Conservation (phyloP, 2,329 filamentous ascomycete species). For the Daldinia eschscholtzii region DNA sequence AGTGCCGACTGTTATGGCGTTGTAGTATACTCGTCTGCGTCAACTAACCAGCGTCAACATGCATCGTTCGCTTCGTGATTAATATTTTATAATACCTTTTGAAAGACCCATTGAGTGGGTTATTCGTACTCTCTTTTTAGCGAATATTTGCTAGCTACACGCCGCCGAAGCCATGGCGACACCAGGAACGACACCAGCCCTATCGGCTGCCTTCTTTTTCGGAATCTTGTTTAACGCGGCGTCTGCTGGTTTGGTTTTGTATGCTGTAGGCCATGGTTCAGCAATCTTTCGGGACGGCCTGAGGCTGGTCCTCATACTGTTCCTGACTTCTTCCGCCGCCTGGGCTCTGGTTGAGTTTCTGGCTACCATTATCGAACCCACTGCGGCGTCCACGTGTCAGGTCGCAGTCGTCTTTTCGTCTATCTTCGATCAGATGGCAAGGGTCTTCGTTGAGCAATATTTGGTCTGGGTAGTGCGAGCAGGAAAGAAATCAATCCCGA, state of each 20-base stretch:
- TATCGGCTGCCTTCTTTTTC: constrained; percentile 68
- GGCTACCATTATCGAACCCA: constrained; percentile 61
- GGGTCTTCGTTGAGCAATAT: constrained; percentile 66
- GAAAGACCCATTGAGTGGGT: constrained; percentile 63
- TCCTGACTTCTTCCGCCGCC: constrained; percentile 63
- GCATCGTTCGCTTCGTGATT: constrained; percentile 51
- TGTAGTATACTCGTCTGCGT: constrained; percentile 31
- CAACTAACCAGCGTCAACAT: constrained; percentile 35
- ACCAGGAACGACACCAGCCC: constrained; percentile 60
- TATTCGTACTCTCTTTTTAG: constrained; percentile 52
- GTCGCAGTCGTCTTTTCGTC: constrained; percentile 65
- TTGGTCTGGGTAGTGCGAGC: constrained; percentile 64
- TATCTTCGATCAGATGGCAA: constrained; percentile 68
- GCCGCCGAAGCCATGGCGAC: constrained; percentile 59
- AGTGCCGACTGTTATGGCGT: constrained; percentile 38
- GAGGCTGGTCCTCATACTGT: constrained; percentile 73
- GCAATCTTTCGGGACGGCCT: constrained; percentile 67
- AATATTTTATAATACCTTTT: constrained; percentile 50
- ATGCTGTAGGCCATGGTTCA: constrained; percentile 61
- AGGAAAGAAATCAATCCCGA: constrained; percentile 53
- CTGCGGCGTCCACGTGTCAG: constrained; percentile 62
- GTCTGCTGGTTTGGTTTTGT: constrained; percentile 61
- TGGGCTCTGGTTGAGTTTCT: constrained; percentile 68
- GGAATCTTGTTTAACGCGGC: constrained; percentile 68
- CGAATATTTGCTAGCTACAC: constrained; percentile 41